Base-by-base conservation (phyloP, 2,329 filamentous ascomycete genomes). In the Penicillium hordei region DNA sequence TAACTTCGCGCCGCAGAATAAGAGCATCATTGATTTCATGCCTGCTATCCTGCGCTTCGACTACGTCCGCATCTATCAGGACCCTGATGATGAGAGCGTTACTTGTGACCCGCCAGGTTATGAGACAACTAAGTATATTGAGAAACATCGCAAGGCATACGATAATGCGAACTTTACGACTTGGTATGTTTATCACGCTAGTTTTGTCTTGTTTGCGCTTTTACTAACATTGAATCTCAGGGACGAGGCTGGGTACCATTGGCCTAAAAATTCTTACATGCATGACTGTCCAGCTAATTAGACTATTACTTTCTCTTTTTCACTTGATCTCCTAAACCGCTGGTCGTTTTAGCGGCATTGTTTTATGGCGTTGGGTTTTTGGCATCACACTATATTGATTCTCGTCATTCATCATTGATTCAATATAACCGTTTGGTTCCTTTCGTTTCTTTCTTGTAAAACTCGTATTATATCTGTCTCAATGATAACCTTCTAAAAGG, bases 51-150 rank as follows among this genome's bases (percentile, higher is more conserved):
- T 89, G 81, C 80, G 86, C 2, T 78, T 90, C 57, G 87, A 90
- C 71, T 89, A 89, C 69, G 79, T 90, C 53, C 83, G 88, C 15
- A 87, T 90, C 50, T 90, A 89, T 67, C 87, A 89, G 70, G 83
- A 87, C 60, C 79, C 82, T 15, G 80, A 83, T 52, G 76, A 80
- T 13, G 78, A 82, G 65, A 79, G 79, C 39, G 67, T 89, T 49
- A 89, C 86, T 17, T 90, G 88, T 71, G 88, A 90, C 73, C 88
- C 88, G 3, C 77, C 79, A 0, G 86, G 83, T 0, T 90, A 86
- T 68, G 81, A 83, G 55, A 90, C 88, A 0, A 90, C 87, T 0
- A 68, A 80, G 1, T 90, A 90, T 70, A 90, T 90, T 69, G 76
- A 76, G 48, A 75, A 81, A 1, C 87, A 90, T 66, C 78, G 80